Base-by-base conservation (phyloP, 2,329 filamentous ascomycete genomes). In the Botryotinia convoluta region DNA sequence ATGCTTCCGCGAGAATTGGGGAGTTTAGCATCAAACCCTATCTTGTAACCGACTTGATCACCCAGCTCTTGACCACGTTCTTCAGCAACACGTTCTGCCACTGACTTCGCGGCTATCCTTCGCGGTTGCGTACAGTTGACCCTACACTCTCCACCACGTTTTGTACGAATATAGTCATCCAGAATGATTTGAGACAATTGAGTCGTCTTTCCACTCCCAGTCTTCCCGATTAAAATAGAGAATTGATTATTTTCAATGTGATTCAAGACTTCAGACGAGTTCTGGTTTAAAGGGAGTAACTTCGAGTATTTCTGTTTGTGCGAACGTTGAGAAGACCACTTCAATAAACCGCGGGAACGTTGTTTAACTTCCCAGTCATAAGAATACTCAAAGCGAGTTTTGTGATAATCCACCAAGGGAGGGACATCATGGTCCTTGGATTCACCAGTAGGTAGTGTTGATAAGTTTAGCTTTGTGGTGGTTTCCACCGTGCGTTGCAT, bases 61-160 rank as follows among this genome's bases (percentile, higher is more conserved):
- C 94, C 94, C 6, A 98, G 90, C 35, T 83, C 85, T 14, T 88
- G 89, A 81, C 93, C 96, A 74, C 95, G 89, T 83, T 99, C 96
- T 77, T 97, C 93, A 48, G 93, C 93, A 4, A 98, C 96, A 77
- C 96, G 91, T 81, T 98, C 94, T 7, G 96, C 96, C 74, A 98
- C 87, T 68, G 95, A 94, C 6, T 98, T 87, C 2, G 96, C 95
- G 20, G 95, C 97, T 76, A 99, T 98, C 81, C 96, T 89, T 72
- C 95, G 90, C 20, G 96, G 96, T 79, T 99, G 96, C 0, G 95
- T 98, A 79, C 97, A 97, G 73, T 98, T 89, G 75, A 99, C 96
- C 79, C 96, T 97, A 51, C 91, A 92, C 18, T 88, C 88, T 26
- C 87, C 88, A 5, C 95, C 95, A 18, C 95, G 85, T 14, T 91